Conservation (phyloP, 2,329 filamentous ascomycete genomes). For the Didymella pinodella region DNA sequence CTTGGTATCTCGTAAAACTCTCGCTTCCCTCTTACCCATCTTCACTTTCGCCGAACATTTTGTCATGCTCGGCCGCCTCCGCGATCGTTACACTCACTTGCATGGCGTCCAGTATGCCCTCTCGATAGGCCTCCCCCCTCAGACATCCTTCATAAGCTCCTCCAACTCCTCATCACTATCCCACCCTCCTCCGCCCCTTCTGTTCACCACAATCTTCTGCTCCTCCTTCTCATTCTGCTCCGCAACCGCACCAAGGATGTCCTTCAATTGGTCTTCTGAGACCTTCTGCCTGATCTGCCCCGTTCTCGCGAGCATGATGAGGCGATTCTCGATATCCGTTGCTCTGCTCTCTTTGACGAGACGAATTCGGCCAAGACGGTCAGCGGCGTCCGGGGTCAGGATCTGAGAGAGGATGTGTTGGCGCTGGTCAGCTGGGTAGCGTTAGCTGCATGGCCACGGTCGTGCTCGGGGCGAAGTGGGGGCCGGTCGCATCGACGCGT, state of each 20-base stretch:
- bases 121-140: not conserved
- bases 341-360: constrained; percentile 94
- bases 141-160: constrained; percentile 51
- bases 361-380: constrained; percentile 91
- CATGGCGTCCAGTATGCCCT: not conserved
- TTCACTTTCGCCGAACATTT: not conserved
- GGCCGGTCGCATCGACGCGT: no score
- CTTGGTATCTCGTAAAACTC: not conserved
- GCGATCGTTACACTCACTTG: not conserved
- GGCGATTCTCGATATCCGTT: constrained; percentile 86
- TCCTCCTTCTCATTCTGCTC: constrained; percentile 71
- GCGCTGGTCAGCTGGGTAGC: constrained; percentile 70
- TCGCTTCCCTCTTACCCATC: not conserved
- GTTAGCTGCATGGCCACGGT: constrained; percentile 13
- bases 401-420: constrained; percentile 86
- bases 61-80: not conserved
- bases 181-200: constrained; percentile 79
- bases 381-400: constrained; percentile 90
- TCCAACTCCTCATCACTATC: constrained; percentile 83
- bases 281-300: constrained; percentile 89
- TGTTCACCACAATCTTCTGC: constrained; percentile 81
- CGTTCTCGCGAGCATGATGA: constrained; percentile 88
- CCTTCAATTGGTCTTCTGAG: constrained; percentile 91
- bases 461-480: no score
- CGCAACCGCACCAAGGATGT: constrained; percentile 82